Base-by-base conservation (phyloP, 768 basidiomycete genomes). In the Polyporus arcularius region DNA sequence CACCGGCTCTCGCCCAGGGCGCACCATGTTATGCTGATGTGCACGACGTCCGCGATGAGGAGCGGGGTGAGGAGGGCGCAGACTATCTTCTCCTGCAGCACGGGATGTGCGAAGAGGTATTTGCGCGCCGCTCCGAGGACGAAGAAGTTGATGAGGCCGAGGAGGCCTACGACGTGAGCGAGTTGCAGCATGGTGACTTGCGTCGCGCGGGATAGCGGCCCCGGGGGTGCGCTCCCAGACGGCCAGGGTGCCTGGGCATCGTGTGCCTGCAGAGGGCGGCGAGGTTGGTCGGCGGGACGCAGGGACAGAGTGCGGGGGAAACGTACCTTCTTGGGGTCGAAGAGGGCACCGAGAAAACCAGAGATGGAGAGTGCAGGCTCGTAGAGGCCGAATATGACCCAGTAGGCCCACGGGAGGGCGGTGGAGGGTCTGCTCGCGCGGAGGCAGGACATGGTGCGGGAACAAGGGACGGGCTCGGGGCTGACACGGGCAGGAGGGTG, bases 161-260 rank as follows among this genome's bases (percentile, higher is more conserved):
- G 72, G 30, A 92, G 84, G 42, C 84, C 88, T 65, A 89, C 90
- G 53, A 89, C 89, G 65, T 92, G 87, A 1, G 86, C 89, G 55
- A 92, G 86, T 68, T 92, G 90, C 48, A 88, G 73, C 61, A 89
- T 75, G 1, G 88, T 89, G 51, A 92, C 87, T 26, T 83, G 71
- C 12, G 89, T 85, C 1, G 90, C 89, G 38, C 68, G 79, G 1
- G 86, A 84, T 16, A 90, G 77, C 35, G 68, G 75, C 38, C 73
- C 67, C 15, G 83, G 82, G 39, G 88, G 84, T 6, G 75, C 69
- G 43, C 65, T 74, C 58, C 75, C 73, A 26, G 72, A 51, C 26
- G 85, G 79, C 90, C 90, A 91, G 28, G 90, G 89, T 2, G 90
- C 90, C 73, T 92, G 90, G 47, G 80, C 73, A 68, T 90, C 88